Percentiles rank a stretch among this genome's conserved stretches.
Conservation (phyloP, 371 early-diverging fungal species). For the Rhizopus microsporus region DNA sequence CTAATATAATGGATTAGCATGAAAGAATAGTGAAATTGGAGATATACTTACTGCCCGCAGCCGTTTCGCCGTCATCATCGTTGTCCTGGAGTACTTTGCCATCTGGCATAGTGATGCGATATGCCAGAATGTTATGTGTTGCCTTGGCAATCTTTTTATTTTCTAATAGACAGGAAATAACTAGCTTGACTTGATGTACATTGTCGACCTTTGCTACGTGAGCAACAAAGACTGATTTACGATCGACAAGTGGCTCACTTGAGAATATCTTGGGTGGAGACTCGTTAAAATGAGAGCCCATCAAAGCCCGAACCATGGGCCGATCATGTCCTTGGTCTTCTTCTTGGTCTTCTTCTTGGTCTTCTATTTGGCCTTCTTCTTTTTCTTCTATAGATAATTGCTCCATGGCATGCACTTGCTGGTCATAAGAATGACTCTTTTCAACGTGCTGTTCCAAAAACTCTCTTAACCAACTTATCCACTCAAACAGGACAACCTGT, state of each 20-base stretch:
- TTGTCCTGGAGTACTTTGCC: conserved; percentile 69
- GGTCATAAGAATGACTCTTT: neutral
- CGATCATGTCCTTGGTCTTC: conserved; percentile 18
- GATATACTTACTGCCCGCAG: conserved; percentile 63
- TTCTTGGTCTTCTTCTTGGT: neutral
- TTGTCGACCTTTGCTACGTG: conserved; percentile 72
- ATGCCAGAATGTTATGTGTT: conserved; percentile 91
- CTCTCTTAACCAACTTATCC: conserved; percentile 71
- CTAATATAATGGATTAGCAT: conserved; percentile 16
- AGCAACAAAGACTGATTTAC: conserved; percentile 85
- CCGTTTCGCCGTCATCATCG: conserved; percentile 84
- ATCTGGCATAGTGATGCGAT: conserved; percentile 66
- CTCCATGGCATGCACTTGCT: neutral
- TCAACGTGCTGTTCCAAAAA: conserved; percentile 49
- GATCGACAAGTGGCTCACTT: conserved; percentile 68
- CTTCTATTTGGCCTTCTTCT: neutral
- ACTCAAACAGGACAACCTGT: conserved; percentile 76
- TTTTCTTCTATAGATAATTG: conserved; percentile 2
- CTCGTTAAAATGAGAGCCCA: conserved; percentile 15
- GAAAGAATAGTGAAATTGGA: neutral
- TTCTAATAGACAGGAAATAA: conserved; percentile 61
- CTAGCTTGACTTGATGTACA: conserved; percentile 60
- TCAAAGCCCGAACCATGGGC: conserved; percentile 27
- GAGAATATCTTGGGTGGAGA: conserved; percentile 43
- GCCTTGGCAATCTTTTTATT: conserved; percentile 82